phyloP scores from a whole-genome alignment of 345 rosid species.

The Lumnitzera littorea region DNA sequence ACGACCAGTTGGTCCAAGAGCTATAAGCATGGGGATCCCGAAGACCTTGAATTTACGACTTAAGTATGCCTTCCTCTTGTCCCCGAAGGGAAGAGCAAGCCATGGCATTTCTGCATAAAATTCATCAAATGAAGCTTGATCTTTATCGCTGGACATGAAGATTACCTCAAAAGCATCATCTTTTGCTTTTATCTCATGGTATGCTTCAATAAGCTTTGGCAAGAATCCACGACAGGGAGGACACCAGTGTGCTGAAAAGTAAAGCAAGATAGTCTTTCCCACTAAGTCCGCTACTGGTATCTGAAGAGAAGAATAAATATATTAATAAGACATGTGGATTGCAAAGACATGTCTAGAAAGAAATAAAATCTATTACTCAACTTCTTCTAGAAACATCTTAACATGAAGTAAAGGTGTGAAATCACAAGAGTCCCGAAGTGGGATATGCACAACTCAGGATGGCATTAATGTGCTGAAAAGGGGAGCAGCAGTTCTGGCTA shows the following conservation, averaged over 20 bases:
- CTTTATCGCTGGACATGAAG: constrained; percentile 35
- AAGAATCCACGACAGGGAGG: constrained; percentile 37
- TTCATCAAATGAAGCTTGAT: constrained; percentile 22
- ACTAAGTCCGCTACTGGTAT: constrained; percentile 28
- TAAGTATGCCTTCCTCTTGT: constrained; percentile 22
- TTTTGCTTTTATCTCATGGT: constrained; percentile 21
- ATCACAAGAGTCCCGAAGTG: no score
- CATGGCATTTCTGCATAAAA: constrained; percentile 35
- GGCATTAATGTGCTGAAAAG: no score
- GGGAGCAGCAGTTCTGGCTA: no score
- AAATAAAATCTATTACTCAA: no score
- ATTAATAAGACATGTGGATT: background rate
- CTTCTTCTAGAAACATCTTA: no score
- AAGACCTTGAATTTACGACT: constrained; percentile 26
- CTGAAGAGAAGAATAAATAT: constrained; percentile 11
- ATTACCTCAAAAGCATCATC: constrained; percentile 30
- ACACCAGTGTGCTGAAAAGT: constrained; percentile 44
- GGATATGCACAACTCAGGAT: no score
- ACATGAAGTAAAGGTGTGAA: no score
- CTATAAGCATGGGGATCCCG: constrained; percentile 30
- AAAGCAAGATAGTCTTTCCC: constrained; percentile 37
- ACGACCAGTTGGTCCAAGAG: constrained; percentile 28
- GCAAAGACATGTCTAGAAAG: background rate
- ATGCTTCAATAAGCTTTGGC: constrained; percentile 27
- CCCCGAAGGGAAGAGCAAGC: constrained; percentile 37